Conservation (phyloP, 441 rosid species). For the Macaranga tanarius region DNA sequence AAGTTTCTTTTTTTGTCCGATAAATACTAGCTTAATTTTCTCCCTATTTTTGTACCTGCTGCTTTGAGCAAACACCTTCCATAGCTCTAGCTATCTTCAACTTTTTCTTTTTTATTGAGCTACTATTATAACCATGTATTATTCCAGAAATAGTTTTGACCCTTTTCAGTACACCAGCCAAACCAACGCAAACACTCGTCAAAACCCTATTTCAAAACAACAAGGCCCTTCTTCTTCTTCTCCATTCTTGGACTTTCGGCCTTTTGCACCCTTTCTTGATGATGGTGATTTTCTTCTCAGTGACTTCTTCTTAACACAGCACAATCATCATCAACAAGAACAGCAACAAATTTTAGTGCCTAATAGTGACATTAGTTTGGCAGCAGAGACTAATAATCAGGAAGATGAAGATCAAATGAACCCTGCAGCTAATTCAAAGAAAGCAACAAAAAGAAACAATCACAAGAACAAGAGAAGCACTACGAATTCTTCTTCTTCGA, state of each 20-base stretch:
- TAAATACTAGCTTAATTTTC: neutral
- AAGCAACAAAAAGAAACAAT: conserved; percentile 18
- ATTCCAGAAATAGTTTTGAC: conserved; percentile 37
- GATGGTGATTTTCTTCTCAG: conserved; percentile 39
- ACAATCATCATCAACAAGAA: conserved; percentile 11
- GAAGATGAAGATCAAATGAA: conserved; percentile 18
- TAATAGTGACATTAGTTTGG: neutral
- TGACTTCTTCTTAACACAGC: conserved; percentile 29
- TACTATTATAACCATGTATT: conserved; percentile 35
- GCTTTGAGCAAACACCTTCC: neutral
- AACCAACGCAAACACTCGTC: conserved; percentile 28
- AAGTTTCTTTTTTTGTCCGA: neutral
- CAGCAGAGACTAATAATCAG: conserved; percentile 8
- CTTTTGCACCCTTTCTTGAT: conserved; percentile 31
- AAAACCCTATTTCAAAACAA: conserved; percentile 37
- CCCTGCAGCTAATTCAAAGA: conserved; percentile 16
- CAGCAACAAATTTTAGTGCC: conserved; percentile 25
- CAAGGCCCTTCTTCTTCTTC: conserved; percentile 27
- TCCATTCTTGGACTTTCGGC: conserved; percentile 23
- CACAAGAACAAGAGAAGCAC: conserved; percentile 27
- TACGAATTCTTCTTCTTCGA: neutral
- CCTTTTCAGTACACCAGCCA: conserved; percentile 35
- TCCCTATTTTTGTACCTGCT: neutral
- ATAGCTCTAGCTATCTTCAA: neutral
- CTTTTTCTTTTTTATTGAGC: neutral